These are phyloP conservation scores for Trichophyton verrucosum DNA, from an alignment of 2,329 filamentous ascomycete species.

Conservation along the genomic window DNA sequence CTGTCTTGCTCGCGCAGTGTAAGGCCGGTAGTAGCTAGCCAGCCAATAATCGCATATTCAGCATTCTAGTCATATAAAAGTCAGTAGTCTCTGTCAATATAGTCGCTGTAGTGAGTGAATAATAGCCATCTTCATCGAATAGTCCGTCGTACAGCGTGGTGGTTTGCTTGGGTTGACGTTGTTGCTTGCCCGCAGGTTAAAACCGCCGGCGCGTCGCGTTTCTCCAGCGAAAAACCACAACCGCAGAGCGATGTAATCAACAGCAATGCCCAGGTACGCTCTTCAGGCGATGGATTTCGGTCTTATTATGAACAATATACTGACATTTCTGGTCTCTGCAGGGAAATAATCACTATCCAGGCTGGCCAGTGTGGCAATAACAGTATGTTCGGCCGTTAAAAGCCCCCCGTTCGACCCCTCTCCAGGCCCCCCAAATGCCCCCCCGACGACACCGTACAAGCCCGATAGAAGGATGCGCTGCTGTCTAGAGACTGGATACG, in stretches of 20 bases:
- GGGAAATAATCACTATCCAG: constrained; percentile 98
- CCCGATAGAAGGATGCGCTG: neutral
- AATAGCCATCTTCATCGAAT: neutral
- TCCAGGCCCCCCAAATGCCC: neutral
- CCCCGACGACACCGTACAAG: neutral
- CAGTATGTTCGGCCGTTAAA: constrained; percentile 51
- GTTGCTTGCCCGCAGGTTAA: neutral
- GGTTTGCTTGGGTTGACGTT: neutral
- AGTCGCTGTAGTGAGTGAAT: neutral
- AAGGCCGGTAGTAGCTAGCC: neutral
- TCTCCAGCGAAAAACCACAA: neutral
- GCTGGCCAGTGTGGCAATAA: constrained; percentile 99
- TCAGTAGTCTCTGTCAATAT: too few relatives aligned
- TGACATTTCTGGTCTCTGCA: constrained; percentile 30
- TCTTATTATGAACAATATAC: neutral
- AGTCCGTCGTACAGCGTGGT: neutral
- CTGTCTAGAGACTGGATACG: neutral
- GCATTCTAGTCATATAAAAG: too few relatives aligned
- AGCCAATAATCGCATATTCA: neutral
- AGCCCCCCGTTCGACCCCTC: neutral
- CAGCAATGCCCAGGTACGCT: constrained; percentile 2
- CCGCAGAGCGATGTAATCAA: neutral
- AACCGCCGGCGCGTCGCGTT: neutral
- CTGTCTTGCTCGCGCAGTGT: neutral
- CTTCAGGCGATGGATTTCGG: neutral